Base-by-base conservation (phyloP, 208 protist genomes). In the Acanthamoeba healyi region DNA sequence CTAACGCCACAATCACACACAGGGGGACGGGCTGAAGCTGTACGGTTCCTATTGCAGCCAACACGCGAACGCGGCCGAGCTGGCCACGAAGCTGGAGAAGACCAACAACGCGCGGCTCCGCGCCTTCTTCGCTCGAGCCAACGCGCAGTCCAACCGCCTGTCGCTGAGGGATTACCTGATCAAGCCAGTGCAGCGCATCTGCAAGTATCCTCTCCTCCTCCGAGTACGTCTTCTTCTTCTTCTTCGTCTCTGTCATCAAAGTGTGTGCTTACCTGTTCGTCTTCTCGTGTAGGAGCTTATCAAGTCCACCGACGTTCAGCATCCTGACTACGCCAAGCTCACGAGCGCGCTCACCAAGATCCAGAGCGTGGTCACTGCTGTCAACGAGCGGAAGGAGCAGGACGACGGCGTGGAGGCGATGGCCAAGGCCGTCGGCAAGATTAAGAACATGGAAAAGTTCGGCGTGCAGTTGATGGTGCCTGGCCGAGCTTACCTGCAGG, bases 21-120 rank as follows among this genome's bases (percentile, higher is more conserved):
- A 92, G 89, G 58, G 46, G 17, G 89, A 93, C 36, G 46, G 58
- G 26, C 49, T 93, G 22, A 93, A 93, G 89, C 79, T 93, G 89
- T 93, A 93, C 51, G 29, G 24, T 5, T 26, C 0, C 12, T 93
- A 93, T 44, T 93, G 89, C 70, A 22, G 24, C 38, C 79, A 93
- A 29, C 89, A 93, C 14, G 29, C 26, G 7, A 26, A 19, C 22
- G 65, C 36, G 26, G 19, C 17, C 32, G 89, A 93, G 67, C 15
- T 46, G 24, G 40, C 82, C 6, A 0, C 3, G 32, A 65, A 38
- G 51, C 36, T 32, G 6, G 44, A 82, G 51, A 93, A 93, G 46
- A 58, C 84, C n/a, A 56, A 81, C 44, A 93, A 81, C 61, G n/a
- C 36, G 5, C 32, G 63, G 9, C 79, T 93, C 38, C 54, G 63